Conservation (phyloP, 129 eudicot species). For the sunflower (Helianthus annuus) region DNA sequence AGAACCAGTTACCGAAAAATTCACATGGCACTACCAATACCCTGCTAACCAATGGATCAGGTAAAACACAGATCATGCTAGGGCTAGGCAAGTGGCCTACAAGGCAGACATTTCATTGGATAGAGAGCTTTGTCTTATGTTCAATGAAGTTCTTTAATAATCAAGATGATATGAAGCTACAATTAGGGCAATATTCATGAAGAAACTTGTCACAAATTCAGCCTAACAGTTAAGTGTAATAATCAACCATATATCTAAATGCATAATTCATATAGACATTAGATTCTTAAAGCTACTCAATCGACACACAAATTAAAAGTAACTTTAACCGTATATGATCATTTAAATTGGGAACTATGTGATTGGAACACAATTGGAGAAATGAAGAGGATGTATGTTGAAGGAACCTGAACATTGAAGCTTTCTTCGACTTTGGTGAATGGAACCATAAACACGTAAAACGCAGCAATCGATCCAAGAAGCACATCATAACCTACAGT, state of each 20-base stretch:
- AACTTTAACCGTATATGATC: not conserved
- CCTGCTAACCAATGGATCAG: no score
- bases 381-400: not conserved
- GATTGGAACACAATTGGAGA: no score
- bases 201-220: no score
- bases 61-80: no score
- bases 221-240: no score
- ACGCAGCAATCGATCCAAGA: slow-evolving; percentile 86
- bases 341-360: slow-evolving; percentile 10
- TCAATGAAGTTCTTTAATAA: slow-evolving; percentile 2
- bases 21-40: no score
- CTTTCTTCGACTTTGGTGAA: slow-evolving; percentile 99
- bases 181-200: no score
- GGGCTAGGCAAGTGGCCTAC: no score
- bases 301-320: slow-evolving; percentile 1
- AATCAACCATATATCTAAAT: no score
- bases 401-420: slow-evolving; percentile 86
- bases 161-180: not conserved
- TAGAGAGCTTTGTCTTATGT: not conserved
- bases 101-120: no score
- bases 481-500: slow-evolving; percentile 79
- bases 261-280: not conserved
- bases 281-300: not conserved
- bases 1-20: no score
- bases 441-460: slow-evolving; percentile 80